These are phyloP conservation scores for Colletotrichum sublineola DNA, from an alignment of 2,329 filamentous ascomycete genomes.

Conservation along the genomic window DNA sequence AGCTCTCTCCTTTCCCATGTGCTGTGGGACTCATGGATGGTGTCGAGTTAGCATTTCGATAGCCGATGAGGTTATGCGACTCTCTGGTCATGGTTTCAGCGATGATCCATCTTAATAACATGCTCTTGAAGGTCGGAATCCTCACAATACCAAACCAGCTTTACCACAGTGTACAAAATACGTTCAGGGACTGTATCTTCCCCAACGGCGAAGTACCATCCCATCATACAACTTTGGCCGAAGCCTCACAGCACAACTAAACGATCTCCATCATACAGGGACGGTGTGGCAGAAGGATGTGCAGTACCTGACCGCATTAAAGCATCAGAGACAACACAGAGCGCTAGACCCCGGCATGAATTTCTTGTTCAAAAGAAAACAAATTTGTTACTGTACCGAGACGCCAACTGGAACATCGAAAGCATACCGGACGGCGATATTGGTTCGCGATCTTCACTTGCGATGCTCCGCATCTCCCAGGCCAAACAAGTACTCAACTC, in stretches of 20 bases:
- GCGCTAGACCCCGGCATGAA: conserved; percentile 39
- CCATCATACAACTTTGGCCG: conserved; percentile 12
- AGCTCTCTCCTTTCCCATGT: conserved; percentile 63
- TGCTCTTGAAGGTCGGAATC: conserved; percentile 58
- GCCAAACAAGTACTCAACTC: conserved; percentile 48
- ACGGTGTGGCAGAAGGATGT: conserved; percentile 2
- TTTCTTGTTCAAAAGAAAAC: conserved; percentile 53
- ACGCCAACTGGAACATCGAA: conserved; percentile 53
- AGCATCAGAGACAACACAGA: background rate
- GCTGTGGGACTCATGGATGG: conserved; percentile 60
- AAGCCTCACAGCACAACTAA: conserved; percentile 16
- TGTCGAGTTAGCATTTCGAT: conserved; percentile 55
- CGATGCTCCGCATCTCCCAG: conserved; percentile 47
- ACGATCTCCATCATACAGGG: background rate
- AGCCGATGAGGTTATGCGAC: conserved; percentile 56
- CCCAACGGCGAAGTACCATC: conserved; percentile 2
- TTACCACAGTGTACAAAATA: conserved; percentile 46
- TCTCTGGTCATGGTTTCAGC: conserved; percentile 54
- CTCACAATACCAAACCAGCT: conserved; percentile 52
- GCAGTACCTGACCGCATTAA: background rate
- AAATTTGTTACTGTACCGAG: conserved; percentile 47
- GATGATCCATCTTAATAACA: conserved; percentile 62
- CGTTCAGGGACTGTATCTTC: conserved; percentile 7
- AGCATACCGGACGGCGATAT: conserved; percentile 54
- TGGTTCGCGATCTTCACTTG: conserved; percentile 45